Percentiles rank a stretch among this genome's conserved stretches.
phyloP scores from a whole-genome alignment of 2,329 filamentous ascomycete genomes.

The Magnaporthales sp. region DNA sequence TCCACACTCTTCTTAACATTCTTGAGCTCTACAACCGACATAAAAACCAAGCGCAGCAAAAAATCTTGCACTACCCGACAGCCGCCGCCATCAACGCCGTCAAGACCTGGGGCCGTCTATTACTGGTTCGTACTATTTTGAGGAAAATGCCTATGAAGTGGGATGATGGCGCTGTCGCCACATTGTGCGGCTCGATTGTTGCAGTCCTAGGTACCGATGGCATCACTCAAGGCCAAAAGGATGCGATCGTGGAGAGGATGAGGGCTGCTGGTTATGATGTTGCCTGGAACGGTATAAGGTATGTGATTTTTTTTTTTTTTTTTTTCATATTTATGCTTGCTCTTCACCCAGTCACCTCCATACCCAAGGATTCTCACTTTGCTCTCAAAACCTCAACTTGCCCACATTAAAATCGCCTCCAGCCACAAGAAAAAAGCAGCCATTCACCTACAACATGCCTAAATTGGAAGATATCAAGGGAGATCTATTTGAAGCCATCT shows the following conservation, averaged over 20 bases:
- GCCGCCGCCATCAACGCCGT: no score
- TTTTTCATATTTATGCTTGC: no score
- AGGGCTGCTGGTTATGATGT: constrained; percentile 14
- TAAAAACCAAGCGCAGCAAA: no score
- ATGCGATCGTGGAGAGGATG: constrained; percentile 14
- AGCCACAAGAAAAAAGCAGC: background rate
- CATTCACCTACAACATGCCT: background rate
- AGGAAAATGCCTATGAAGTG: constrained; percentile 18
- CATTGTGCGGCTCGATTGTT: constrained; percentile 19
- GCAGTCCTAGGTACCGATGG: constrained; percentile 9
- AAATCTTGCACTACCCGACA: no score
- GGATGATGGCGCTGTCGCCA: constrained; percentile 17
- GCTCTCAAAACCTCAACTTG: background rate
- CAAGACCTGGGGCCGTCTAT: no score
- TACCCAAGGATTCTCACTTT: no score
- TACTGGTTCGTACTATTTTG: background rate
- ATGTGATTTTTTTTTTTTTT: constrained; percentile 11
- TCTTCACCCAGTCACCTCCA: no score
- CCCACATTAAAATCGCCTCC: constrained; percentile 13
- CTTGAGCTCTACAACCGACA: no score
- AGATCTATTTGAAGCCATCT: constrained; percentile 12
- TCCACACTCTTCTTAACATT: no score
- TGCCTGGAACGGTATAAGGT: constrained; percentile 28
- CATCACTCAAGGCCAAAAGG: constrained; percentile 16
- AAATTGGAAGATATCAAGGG: constrained; percentile 8